Evolutionary conservation across 2,329 filamentous ascomycete genomes (phyloP).

Genomic region (Fusarium annulatum): DNA sequence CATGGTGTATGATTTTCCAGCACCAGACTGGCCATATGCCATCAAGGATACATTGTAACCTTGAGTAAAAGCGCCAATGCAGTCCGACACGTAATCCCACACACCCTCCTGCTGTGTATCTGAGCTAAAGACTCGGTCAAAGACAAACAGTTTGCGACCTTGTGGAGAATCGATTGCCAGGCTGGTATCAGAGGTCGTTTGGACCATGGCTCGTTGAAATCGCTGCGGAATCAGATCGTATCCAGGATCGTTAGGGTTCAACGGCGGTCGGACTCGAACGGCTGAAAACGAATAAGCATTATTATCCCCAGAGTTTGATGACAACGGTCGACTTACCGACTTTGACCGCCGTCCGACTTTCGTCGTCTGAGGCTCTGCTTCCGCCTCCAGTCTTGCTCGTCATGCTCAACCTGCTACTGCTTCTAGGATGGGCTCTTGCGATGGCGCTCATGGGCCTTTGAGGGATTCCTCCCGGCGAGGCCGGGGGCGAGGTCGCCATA

Average conservation of each 20-base stretch:
- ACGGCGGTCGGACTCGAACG: slow-evolving; percentile 89
- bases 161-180: slow-evolving; percentile 91
- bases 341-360: slow-evolving; percentile 91
- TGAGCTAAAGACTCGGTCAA: slow-evolving; percentile 92
- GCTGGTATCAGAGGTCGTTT: slow-evolving; percentile 86
- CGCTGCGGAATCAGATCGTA: slow-evolving; percentile 95
- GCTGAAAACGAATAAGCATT: slow-evolving; percentile 62
- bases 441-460: slow-evolving; percentile 85
- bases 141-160: slow-evolving; percentile 94
- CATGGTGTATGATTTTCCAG: slow-evolving; percentile 99
- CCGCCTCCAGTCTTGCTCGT: slow-evolving; percentile 79
- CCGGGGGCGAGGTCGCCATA: slow-evolving; percentile 78
- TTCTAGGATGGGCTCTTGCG: slow-evolving; percentile 77
- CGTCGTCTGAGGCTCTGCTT: slow-evolving; percentile 89
- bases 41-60: slow-evolving; percentile 98
- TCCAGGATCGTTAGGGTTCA: slow-evolving; percentile 86
- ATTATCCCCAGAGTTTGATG: not conserved
- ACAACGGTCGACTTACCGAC: slow-evolving; percentile 76
- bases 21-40: slow-evolving; percentile 96
- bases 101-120: slow-evolving; percentile 87
- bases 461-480: slow-evolving; percentile 65
- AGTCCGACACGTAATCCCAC: slow-evolving; percentile 94
- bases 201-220: slow-evolving; percentile 92
- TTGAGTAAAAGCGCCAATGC: slow-evolving; percentile 88
- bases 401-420: slow-evolving; percentile 87